A percentile compares a stretch with the other conserved stretches of the same genome.
Evolutionary conservation across 768 basidiomycete genomes (phyloP).

Genomic region (Pleurotus giganteus): DNA sequence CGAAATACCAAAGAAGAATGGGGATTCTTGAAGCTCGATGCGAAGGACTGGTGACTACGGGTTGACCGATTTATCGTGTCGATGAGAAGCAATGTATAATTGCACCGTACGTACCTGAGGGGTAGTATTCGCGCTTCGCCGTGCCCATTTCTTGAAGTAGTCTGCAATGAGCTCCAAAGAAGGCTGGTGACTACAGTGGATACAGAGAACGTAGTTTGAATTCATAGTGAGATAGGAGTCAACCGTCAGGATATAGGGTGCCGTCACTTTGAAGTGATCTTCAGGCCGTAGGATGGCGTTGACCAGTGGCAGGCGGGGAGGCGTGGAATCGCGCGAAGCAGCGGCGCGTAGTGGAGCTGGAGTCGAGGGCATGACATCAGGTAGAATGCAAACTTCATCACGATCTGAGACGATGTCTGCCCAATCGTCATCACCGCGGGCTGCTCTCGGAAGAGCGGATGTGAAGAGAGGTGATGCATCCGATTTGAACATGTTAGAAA

Average conservation of each 20-base stretch:
- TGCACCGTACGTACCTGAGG: slow-evolving; percentile 26
- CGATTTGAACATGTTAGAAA: slow-evolving; percentile 27
- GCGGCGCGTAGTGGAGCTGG: slow-evolving; percentile 5
- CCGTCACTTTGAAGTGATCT: slow-evolving; percentile 27
- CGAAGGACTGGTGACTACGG: slow-evolving; percentile 29
- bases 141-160: slow-evolving; percentile 38
- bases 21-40: slow-evolving; percentile 32
- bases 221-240: slow-evolving; percentile 21
- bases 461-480: neutral
- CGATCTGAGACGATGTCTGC: slow-evolving; percentile 23
- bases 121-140: slow-evolving; percentile 26
- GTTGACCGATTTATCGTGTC: no score
- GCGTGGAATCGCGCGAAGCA: slow-evolving; percentile 8
- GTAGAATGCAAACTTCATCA: neutral
- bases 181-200: slow-evolving; percentile 37
- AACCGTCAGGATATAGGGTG: slow-evolving; percentile 33
- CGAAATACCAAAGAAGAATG: slow-evolving; percentile 29
- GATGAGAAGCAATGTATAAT: no score
- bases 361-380: neutral
- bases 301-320: slow-evolving; percentile 24
- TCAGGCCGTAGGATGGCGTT: slow-evolving; percentile 29
- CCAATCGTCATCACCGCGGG: slow-evolving; percentile 28
- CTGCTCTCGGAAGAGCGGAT: neutral
- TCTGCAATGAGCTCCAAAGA: slow-evolving; percentile 31
- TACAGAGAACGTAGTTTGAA: slow-evolving; percentile 18